Conservation (phyloP, 1,284 basidiomycete genomes). For the Grifola frondosa region DNA sequence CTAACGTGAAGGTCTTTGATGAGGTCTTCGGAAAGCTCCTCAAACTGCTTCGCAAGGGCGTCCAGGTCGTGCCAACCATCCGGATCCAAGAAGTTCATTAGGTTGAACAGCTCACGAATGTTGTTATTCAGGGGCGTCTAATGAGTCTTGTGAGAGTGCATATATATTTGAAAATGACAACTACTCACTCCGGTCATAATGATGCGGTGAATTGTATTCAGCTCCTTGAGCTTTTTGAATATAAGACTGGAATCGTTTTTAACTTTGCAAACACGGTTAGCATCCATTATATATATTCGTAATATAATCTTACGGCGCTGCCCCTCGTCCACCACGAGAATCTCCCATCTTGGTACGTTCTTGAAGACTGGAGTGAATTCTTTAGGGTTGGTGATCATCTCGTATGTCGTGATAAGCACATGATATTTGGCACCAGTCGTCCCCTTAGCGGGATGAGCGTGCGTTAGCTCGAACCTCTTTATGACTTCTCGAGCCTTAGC, state of each 20-base stretch:
- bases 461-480: conserved; percentile 80
- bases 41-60: conserved; percentile 68
- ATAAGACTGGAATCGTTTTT: conserved; percentile 81
- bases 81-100: conserved; percentile 91
- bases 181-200: conserved; percentile 83
- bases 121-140: conserved; percentile 97
- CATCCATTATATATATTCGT: neutral
- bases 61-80: conserved; percentile 74
- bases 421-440: conserved; percentile 70
- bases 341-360: conserved; percentile 86
- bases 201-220: conserved; percentile 80
- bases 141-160: neutral
- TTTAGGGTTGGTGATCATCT: conserved; percentile 62
- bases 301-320: conserved; percentile 66
- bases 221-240: conserved; percentile 80
- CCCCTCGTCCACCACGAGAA: conserved; percentile 90
- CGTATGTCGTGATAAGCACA: conserved; percentile 89
- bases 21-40: conserved; percentile 75
- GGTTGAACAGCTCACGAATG: conserved; percentile 90
- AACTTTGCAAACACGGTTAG: conserved; percentile 44
- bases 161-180: neutral
- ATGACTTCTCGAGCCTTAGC: conserved; percentile 79
- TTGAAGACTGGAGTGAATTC: conserved; percentile 80
- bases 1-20: conserved; percentile 76
- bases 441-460: conserved; percentile 39